Percentiles rank a stretch among this genome's conserved stretches.
Evolutionary conservation across 257 asterid genomes (phyloP).

Genomic region (Plectranthus barbatus): DNA sequence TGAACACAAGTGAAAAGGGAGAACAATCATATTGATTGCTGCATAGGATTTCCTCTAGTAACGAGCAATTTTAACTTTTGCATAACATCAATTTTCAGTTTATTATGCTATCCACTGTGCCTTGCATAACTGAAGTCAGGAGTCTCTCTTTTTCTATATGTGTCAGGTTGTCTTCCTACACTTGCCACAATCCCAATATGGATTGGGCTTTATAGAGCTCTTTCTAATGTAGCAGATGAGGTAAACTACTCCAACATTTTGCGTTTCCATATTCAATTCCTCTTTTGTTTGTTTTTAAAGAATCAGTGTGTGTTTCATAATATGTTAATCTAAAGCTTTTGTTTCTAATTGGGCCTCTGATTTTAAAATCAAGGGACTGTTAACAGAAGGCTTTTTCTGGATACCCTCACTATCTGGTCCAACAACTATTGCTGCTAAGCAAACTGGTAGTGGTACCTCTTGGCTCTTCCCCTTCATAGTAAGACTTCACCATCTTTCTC

Average conservation of each 20-base stretch:
- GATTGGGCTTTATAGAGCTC: slow-evolving; percentile 99
- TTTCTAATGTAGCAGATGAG: slow-evolving; percentile 97
- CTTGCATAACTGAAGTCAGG: neutral
- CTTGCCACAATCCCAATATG: slow-evolving; percentile 98
- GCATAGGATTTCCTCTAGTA: neutral
- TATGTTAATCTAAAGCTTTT: slow-evolving; percentile 2
- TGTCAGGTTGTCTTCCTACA: slow-evolving; percentile 91
- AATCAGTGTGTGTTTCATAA: neutral
- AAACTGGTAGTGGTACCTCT: slow-evolving; percentile 86
- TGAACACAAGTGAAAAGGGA: neutral
- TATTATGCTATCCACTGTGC: too few species aligned
- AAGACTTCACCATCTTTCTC: slow-evolving; percentile 31
- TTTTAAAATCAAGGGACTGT: slow-evolving; percentile 57
- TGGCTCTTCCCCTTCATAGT: slow-evolving; percentile 98
- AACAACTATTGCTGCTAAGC: slow-evolving; percentile 78
- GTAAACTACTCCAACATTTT: slow-evolving; percentile 26
- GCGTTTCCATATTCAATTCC: neutral
- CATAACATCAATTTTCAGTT: too few species aligned
- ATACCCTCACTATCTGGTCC: slow-evolving; percentile 96
- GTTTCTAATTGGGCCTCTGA: slow-evolving; percentile 6
- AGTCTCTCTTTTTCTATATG: slow-evolving; percentile 2
- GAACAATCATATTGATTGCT: neutral
- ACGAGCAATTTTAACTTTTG: slow-evolving; percentile 4
- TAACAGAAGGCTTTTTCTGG: too few species aligned
- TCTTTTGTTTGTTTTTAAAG: neutral